Base-by-base conservation (phyloP, 1,284 basidiomycete species). In the Apiotrichum laibachii region DNA sequence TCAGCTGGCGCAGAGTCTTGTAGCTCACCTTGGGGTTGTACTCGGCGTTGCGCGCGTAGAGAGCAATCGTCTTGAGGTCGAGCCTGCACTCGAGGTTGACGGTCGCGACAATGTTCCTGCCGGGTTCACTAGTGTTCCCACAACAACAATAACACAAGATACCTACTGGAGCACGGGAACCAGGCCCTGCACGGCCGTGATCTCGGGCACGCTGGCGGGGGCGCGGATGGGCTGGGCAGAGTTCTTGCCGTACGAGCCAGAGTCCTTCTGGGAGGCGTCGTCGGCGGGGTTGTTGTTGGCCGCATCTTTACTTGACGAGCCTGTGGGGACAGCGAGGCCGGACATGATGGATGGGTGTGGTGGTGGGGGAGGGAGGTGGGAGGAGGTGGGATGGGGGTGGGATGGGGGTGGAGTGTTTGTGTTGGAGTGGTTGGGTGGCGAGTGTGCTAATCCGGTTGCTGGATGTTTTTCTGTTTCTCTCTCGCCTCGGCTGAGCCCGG, bases 11-110 rank as follows among this genome's bases (percentile, higher is more conserved):
- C n/a, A n/a, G n/a, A n/a, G n/a, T n/a, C n/a, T n/a, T 49, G 44
- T 12, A 19, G 53, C 89, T 79, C 85, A 97, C 94, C 91, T 99
- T 99, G 50, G 96, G 96, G 77, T 98, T 99, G 81, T 99, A 99
- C 81, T 99, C 96, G 45, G 96, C 96, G 79, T 99, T 99, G 64
- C 96, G 85, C 1, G 96, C 96, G 71, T 99, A 96, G 63, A 99
- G 80, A 19, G 95, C 95, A 65, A 99, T 99, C 53, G 96, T 99
- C 85, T 99, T 99, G 62, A 99, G 81, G 77, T 99, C 96, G 59
- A 99, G 83, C 43, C 94, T 86, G 67, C 93, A 97, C 77, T 98
- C 95, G 50, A 99, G 85, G 75, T 99, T 99, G 79, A 99, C 96
- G 16, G 96, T 99, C 12, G 96, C 95, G 68, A 99, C 95, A 66